phyloP scores from a whole-genome alignment of 179 eudicot genomes.

The Silene vulgaris region DNA sequence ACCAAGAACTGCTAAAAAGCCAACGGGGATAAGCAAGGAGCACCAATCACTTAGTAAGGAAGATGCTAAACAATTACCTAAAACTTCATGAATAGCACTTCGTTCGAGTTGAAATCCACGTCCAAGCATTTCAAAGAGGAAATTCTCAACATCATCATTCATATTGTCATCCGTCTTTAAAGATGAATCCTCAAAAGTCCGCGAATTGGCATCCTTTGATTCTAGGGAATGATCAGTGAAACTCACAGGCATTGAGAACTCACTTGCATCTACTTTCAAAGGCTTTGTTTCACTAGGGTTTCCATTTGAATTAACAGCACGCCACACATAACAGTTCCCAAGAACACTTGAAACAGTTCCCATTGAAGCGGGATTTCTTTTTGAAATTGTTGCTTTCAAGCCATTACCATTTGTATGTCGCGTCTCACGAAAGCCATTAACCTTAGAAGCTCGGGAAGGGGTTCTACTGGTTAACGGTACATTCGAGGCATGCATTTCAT shows the following conservation, averaged over 20 bases:
- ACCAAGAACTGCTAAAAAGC: not conserved
- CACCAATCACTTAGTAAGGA: not conserved
- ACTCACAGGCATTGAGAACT: slow-evolving; percentile 6
- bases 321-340: slow-evolving; percentile 30
- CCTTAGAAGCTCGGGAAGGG: slow-evolving; percentile 15
- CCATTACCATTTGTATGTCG: slow-evolving; percentile 18
- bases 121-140: slow-evolving; percentile 43
- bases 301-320: slow-evolving; percentile 18
- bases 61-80: slow-evolving; percentile 29
- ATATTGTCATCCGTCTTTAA: slow-evolving; percentile 16
- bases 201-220: slow-evolving; percentile 17
- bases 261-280: slow-evolving; percentile 24
- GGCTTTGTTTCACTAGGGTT: slow-evolving; percentile 17
- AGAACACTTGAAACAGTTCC: slow-evolving; percentile 30
- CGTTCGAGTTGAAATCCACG: slow-evolving; percentile 41
- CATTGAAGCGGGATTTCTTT: slow-evolving; percentile 23
- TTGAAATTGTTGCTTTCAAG: slow-evolving; percentile 17
- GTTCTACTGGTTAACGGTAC: slow-evolving; percentile 12
- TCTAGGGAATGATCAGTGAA: slow-evolving; percentile 12
- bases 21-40: not conserved
- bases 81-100: slow-evolving; percentile 32
- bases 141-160: slow-evolving; percentile 29
- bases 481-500: slow-evolving; percentile 7
- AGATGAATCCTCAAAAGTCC: slow-evolving; percentile 14
- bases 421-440: slow-evolving; percentile 14